These are phyloP conservation scores for Candida tropicalis DNA, from an alignment of 1,139 yeast genomes.

Conservation along the genomic window DNA sequence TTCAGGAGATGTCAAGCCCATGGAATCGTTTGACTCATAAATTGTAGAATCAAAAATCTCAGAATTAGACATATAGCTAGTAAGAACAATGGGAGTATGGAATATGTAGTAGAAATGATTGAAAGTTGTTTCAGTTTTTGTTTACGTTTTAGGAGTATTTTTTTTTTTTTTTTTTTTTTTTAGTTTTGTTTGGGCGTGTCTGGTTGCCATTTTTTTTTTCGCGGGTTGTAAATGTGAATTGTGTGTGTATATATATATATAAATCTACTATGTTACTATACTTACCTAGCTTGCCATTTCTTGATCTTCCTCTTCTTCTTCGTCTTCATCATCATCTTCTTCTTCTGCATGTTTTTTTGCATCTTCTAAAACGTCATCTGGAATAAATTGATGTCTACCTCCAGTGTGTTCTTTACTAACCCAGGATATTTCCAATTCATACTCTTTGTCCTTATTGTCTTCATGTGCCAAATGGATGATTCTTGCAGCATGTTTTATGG, in stretches of 20 bases:
- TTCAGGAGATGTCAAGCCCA: too few relatives aligned
- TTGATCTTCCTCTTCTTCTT: conserved; percentile 40
- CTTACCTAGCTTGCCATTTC: conserved; percentile 17
- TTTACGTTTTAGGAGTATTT: too few relatives aligned
- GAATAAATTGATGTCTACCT: conserved; percentile 81
- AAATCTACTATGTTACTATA: not conserved
- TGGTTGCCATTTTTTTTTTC: too few relatives aligned
- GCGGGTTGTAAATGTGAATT: too few relatives aligned
- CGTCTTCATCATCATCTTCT: conserved; percentile 77
- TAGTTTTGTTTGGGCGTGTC: too few relatives aligned
- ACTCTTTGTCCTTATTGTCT: conserved; percentile 96
- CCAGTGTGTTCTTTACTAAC: conserved; percentile 67
- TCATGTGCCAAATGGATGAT: conserved; percentile 94
- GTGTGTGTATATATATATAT: not conserved
- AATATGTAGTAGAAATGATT: too few relatives aligned
- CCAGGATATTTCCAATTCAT: conserved; percentile 95
- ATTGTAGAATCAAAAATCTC: too few relatives aligned
- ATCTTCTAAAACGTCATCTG: conserved; percentile 74
- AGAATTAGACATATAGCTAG: too few relatives aligned
- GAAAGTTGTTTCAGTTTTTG: too few relatives aligned
- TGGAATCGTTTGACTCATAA: too few relatives aligned
- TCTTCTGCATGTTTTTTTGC: conserved; percentile 83
- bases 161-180: too few relatives aligned
- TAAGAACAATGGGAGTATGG: too few relatives aligned
- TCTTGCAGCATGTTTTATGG: conserved; percentile 90